A percentile compares a stretch with the other conserved stretches of the same genome.
Conservation (phyloP, 495 filamentous ascomycete genomes). For the Usnea hakonensis region DNA sequence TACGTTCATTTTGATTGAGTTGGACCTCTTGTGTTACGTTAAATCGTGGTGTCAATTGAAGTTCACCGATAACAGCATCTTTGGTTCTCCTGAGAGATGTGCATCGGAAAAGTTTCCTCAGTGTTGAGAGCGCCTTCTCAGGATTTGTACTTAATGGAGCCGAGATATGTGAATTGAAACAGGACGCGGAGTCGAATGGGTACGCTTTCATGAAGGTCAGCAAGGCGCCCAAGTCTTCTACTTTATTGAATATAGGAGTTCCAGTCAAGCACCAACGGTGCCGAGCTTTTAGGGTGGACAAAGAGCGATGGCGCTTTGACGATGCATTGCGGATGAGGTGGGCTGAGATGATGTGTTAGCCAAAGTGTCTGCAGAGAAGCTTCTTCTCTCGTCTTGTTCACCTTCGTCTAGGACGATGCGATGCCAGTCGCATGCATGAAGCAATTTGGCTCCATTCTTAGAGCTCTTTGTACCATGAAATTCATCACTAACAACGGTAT, state of each 20-base stretch:
- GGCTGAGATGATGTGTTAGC: no score
- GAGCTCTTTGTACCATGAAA: no score
- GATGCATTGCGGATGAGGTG: constrained; percentile 22
- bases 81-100: background rate
- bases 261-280: constrained; percentile 25
- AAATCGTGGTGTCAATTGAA: background rate
- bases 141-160: background rate
- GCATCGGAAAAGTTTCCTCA: background rate
- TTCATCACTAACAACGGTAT: background rate
- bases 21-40: background rate
- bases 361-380: background rate
- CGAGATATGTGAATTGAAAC: background rate
- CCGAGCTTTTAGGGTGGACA: constrained; percentile 10
- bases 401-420: constrained; percentile 10
- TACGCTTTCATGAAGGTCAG: constrained; percentile 16
- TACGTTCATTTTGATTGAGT: background rate
- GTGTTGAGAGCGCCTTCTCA: background rate
- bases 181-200: background rate
- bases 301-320: constrained; percentile 17
- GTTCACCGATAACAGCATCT: background rate
- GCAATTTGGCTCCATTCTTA: background rate
- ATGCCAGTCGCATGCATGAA: background rate
- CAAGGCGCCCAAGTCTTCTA: constrained; percentile 21
- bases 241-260: constrained; percentile 25
- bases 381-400: background rate